phyloP scores from a whole-genome alignment of 202 grass and related monocot species.

The Dendrocalamus latiflorus region DNA sequence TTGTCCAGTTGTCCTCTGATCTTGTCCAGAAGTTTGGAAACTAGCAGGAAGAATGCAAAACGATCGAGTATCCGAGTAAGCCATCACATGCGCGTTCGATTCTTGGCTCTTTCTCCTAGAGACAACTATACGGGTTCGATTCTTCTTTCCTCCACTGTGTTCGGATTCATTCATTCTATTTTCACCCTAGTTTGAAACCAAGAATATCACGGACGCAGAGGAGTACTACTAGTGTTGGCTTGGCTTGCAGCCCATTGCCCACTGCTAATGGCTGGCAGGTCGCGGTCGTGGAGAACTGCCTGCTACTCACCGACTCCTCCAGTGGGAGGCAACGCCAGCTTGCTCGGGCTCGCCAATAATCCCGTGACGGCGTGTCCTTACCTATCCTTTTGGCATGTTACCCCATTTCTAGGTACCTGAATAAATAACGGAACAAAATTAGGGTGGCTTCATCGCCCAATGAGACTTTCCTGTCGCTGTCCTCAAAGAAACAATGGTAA shows the following conservation, averaged over 20 bases:
- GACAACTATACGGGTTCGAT: neutral
- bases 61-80: neutral
- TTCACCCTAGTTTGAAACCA: neutral
- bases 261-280: neutral
- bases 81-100: neutral
- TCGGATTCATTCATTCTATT: too few species aligned
- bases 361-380: neutral
- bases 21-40: neutral
- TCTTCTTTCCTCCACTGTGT: too few species aligned
- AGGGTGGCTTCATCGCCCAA: neutral
- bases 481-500: neutral
- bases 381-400: too few species aligned
- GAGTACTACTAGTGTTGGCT: neutral
- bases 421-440: too few species aligned
- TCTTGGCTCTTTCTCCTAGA: neutral
- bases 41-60: neutral
- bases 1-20: neutral
- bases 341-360: neutral
- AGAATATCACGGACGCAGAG: neutral
- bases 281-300: neutral
- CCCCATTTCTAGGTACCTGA: neutral
- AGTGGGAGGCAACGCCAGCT: neutral
- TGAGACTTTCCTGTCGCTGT: neutral
- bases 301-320: neutral
- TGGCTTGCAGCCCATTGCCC: neutral